Evolutionary conservation across 148 eudicot genomes (phyloP), one percentile per base, ranked within the genome.

Genomic region (Oxyria digyna): DNA sequence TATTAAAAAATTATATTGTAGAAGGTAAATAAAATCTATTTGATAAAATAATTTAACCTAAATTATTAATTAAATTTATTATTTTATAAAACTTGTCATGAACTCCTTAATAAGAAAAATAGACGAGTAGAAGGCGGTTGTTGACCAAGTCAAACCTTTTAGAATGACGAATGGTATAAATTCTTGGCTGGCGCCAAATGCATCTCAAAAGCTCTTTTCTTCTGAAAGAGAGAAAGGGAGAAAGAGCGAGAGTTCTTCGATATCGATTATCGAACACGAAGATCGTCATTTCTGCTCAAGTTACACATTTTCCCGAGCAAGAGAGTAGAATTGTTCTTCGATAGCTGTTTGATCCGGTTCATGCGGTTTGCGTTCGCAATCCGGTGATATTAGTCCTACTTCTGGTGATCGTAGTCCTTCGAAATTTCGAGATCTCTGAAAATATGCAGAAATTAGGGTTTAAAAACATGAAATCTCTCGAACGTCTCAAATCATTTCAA

Each of bases 401-500:
- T 55, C 35, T 26, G 4, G 35, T 55, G n/a, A 55, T 55, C 63
- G 63, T 14, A 24, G 14, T 12, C n/a, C 33, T 26, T 55, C 18
- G 17, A 11, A 27, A 0, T 55, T 55, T 55, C 63, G 63, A 13
- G 63, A 24, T 55, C 35, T 26, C 68, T 65, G 63, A 55, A 52
- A 48, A 45, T 42, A 91, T 94, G 97, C 83, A 82, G 70, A 94
- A 87, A 71, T 69, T 76, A 68, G 89, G 89, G 71, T 80, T 94
- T 23, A 69, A 83, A 42, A 87, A 87, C 46, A 57, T 90, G 81
- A 90, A 78, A 78, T 80, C 83, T 75, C 73, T 88, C 48, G 91
- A 90, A 63, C 81, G 79, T 68, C 82, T 83, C 71, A 88, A 79
- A 80, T 82, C 90, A 21, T 68, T 77, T 42, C 68, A 87, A 71